Conservation (phyloP, 108 stramenopile genomes). For the Cyclotella sp. region DNA sequence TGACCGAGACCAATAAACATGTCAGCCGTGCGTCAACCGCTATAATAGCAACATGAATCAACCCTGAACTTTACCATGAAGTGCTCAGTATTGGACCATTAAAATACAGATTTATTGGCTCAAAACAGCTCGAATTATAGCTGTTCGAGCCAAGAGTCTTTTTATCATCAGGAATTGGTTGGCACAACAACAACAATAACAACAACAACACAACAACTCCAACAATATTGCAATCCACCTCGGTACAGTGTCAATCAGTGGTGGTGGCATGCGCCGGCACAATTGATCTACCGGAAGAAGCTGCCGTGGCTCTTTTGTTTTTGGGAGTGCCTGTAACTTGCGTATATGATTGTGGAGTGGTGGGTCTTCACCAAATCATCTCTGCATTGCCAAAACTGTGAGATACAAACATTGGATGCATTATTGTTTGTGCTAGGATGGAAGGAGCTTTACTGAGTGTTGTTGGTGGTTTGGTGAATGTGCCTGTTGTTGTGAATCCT, state of each 20-base stretch:
- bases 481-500: conserved; percentile 94
- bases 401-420: conserved; percentile 72
- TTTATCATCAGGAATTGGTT: conserved; percentile 10
- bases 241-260: conserved; percentile 33
- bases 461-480: conserved; percentile 90
- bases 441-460: conserved; percentile 96
- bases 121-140: conserved; percentile 68
- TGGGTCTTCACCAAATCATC: conserved; percentile 93
- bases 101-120: conserved; percentile 65
- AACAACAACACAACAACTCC: no score
- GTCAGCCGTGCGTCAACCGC: conserved; percentile 36
- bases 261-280: conserved; percentile 93
- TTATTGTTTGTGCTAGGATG: conserved; percentile 95
- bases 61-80: conserved; percentile 33
- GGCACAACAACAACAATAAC: no score
- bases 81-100: conserved; percentile 49
- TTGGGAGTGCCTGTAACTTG: conserved; percentile 70
- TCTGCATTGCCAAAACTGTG: conserved; percentile 74
- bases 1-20: conserved; percentile 21
- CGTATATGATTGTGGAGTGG: conserved; percentile 95
- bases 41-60: conserved; percentile 78
- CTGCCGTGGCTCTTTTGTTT: conserved; percentile 74
- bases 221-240: background rate
- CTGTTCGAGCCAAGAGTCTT: conserved; percentile 65
- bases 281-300: conserved; percentile 92